Percentiles rank a stretch among this genome's conserved stretches.
These are phyloP conservation scores for Phylloporus rhodoxanthus DNA, from an alignment of 768 basidiomycete genomes.

Conservation along the genomic window DNA sequence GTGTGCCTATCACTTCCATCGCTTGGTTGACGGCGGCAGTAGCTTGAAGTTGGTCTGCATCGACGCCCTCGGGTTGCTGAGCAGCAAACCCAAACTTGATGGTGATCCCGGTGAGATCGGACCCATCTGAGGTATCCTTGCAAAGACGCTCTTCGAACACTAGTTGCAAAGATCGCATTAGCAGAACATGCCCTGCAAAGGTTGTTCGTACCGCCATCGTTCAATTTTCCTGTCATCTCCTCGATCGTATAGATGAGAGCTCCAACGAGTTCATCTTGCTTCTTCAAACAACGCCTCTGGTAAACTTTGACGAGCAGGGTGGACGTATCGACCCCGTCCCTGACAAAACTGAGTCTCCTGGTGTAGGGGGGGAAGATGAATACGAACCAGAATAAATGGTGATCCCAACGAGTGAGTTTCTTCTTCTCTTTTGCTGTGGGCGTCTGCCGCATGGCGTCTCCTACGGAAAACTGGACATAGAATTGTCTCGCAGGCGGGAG, in stretches of 20 bases:
- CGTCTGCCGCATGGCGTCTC: too few species aligned
- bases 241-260: background rate
- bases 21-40: background rate
- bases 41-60: background rate
- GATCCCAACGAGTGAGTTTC: too few species aligned
- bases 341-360: too few species aligned
- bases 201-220: background rate
- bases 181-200: background rate
- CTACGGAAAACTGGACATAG: too few species aligned
- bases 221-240: background rate
- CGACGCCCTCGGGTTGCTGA: background rate
- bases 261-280: background rate
- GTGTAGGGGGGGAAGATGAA: too few species aligned
- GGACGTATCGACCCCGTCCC: too few species aligned
- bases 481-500: too few species aligned
- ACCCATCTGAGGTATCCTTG: background rate
- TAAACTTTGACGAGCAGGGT: too few species aligned
- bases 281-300: background rate
- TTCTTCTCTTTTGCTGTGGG: too few species aligned
- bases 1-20: background rate
- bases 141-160: background rate
- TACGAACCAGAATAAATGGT: too few species aligned
- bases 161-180: background rate
- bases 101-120: background rate
- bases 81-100: background rate